Evolutionary conservation across 768 basidiomycete species (phyloP).

Genomic region (Podaxis sp.): DNA sequence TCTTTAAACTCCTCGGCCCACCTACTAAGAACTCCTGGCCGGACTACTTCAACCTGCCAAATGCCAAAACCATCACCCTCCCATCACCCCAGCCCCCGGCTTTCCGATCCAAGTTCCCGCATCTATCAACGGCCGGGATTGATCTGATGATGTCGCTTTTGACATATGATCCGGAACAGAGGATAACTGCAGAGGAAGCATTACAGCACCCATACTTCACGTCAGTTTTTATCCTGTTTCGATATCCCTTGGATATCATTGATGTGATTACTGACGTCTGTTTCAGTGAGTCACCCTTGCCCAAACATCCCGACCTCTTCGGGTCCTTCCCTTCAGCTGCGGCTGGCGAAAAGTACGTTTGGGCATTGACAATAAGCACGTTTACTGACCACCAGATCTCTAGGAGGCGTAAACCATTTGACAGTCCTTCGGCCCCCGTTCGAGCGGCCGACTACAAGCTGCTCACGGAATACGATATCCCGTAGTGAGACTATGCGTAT

Average conservation of each 20-base stretch:
- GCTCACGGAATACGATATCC: slow-evolving; percentile 60
- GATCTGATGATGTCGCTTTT: slow-evolving; percentile 82
- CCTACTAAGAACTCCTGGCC: slow-evolving; percentile 89
- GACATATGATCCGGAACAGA: slow-evolving; percentile 83
- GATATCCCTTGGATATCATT: not conserved
- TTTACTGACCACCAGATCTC: slow-evolving; percentile 14
- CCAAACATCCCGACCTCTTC: slow-evolving; percentile 96
- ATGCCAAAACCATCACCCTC: slow-evolving; percentile 75
- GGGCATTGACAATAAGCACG: not conserved
- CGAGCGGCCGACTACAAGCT: slow-evolving; percentile 69
- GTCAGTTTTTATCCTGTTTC: slow-evolving; percentile 40
- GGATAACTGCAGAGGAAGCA: slow-evolving; percentile 90
- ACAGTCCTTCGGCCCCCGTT: slow-evolving; percentile 79
- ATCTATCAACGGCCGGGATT: slow-evolving; percentile 80
- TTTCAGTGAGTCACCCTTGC: slow-evolving; percentile 84
- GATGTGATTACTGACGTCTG: slow-evolving; percentile 2
- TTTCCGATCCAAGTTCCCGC: slow-evolving; percentile 84
- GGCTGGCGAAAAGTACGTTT: slow-evolving; percentile 87
- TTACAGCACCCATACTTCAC: slow-evolving; percentile 89
- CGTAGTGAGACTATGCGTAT: not conserved
- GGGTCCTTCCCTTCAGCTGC: slow-evolving; percentile 94
- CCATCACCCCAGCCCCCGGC: slow-evolving; percentile 74
- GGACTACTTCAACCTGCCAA: slow-evolving; percentile 73
- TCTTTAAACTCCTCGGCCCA: slow-evolving; percentile 93
- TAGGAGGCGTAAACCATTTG: slow-evolving; percentile 76